Evolutionary conservation across 768 basidiomycete genomes (phyloP), one percentile per base, ranked within the genome.

Genomic region (Boletus vermiculosoides): DNA sequence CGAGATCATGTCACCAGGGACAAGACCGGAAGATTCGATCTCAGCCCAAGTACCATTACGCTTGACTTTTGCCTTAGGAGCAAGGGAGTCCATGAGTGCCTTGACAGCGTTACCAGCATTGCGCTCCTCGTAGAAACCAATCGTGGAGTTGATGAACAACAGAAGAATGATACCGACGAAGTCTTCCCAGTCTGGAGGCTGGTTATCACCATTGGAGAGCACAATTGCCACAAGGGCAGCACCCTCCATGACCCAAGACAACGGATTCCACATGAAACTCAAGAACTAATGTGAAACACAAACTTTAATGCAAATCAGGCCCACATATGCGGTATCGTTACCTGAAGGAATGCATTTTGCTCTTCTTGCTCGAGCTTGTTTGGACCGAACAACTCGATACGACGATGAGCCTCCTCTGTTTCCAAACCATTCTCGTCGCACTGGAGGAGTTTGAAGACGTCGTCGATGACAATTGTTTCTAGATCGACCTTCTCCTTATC

Each of bases 181-280:
- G 79, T 98, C 96, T 71, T 91, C 79, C 96, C 96, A 98, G 70
- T 98, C 95, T 20, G 96, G 96, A 30, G 95, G 84, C 53, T 80
- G 77, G 54, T 80, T 77, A 65, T 86, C 86, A 74, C 96, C 96
- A 74, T 98, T 98, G 54, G 96, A 97, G 31, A 98, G 84, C 41
- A 84, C 94, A 72, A 98, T 98, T 47, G 96, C 95, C 63, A 94
- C 93, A 31, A 94, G 80, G 9, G 92, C 91, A 39, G 94, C 94
- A 60, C 88, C 94, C 75, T 98, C 96, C 96, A 98, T 98, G 75
- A 98, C 96, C 96, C 96, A 98, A 34, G 96, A 98, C 13, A 98
- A 80, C 44, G 96, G 96, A 78, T 98, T 98, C 96, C 96, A 98
- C 96, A 98, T 98, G 83, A 98, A 98, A 71, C 87, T 86, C 64